These are phyloP conservation scores for Backusella luteola DNA, from an alignment of 192 early-diverging fungal species.

Conservation along the genomic window DNA sequence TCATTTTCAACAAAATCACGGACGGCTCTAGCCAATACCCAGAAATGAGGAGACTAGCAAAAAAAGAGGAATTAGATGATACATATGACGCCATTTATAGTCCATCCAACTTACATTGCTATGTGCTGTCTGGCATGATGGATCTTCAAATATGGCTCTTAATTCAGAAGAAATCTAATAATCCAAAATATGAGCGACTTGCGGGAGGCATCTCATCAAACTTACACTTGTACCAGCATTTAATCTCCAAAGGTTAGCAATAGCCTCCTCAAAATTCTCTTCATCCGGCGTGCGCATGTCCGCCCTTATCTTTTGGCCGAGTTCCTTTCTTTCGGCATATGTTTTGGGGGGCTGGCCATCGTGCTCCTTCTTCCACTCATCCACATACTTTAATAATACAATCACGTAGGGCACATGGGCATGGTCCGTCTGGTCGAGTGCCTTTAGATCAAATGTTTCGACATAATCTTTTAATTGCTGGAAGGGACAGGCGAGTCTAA, in stretches of 20 bases:
- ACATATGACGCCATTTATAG: no score
- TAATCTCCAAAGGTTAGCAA: constrained; percentile 56
- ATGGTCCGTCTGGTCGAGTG: constrained; percentile 64
- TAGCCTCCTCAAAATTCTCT: constrained; percentile 91
- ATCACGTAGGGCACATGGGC: constrained; percentile 86
- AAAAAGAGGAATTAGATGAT: no score
- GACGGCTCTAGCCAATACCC: constrained; percentile 80
- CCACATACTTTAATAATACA: constrained; percentile 74
- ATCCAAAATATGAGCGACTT: not conserved
- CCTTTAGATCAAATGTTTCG: constrained; percentile 64
- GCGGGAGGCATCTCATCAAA: not conserved
- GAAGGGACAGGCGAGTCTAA: constrained; percentile 86
- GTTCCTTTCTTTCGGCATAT: constrained; percentile 59
- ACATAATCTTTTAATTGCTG: constrained; percentile 60
- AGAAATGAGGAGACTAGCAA: constrained; percentile 63
- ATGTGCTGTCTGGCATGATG: constrained; percentile 50
- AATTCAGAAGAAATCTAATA: constrained; percentile 48
- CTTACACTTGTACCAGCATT: constrained; percentile 4
- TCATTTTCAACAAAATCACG: constrained; percentile 77
- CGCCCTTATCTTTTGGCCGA: constrained; percentile 59
- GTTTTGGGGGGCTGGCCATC: constrained; percentile 58
- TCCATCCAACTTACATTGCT: not conserved
- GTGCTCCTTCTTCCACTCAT: constrained; percentile 71
- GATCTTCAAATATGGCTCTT: constrained; percentile 54
- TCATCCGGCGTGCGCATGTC: constrained; percentile 64